Evolutionary conservation across 75 land plant species (phyloP).

Genomic region (Pinus albicaulis): DNA sequence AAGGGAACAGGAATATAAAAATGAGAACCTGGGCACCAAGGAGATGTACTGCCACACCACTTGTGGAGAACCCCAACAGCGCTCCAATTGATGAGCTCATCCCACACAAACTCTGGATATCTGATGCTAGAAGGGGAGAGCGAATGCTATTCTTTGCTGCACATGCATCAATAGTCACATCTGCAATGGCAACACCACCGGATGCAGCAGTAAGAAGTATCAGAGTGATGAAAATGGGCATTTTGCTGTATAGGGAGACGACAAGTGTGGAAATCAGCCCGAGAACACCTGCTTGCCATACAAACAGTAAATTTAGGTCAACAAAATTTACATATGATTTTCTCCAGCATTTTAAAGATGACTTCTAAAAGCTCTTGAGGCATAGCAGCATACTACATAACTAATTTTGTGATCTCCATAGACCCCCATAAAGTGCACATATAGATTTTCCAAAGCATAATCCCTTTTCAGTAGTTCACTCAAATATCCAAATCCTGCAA

Average conservation of each 20-base stretch:
- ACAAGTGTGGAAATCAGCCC: slow-evolving; percentile 6
- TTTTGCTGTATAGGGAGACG: slow-evolving; percentile 5
- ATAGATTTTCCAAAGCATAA: no score
- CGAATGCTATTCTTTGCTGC: slow-evolving; percentile 58
- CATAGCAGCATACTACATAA: no score
- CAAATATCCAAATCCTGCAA: no score
- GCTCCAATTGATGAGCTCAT: slow-evolving; percentile 38
- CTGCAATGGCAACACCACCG: slow-evolving; percentile 38
- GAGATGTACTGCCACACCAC: slow-evolving; percentile 43
- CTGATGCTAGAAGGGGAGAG: slow-evolving; percentile 39
- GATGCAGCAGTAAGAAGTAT: slow-evolving; percentile 11
- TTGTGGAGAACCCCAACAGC: slow-evolving; percentile 43
- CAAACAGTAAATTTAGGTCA: slow-evolving; percentile 28
- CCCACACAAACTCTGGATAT: slow-evolving; percentile 55
- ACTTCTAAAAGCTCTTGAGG: no score
- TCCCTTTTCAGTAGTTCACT: no score
- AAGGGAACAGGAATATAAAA: not conserved
- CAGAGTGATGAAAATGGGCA: slow-evolving; percentile 18
- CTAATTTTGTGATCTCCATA: no score
- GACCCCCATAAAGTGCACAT: no score
- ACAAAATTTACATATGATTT: not conserved
- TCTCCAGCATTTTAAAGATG: not conserved
- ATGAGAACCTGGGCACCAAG: slow-evolving; percentile 57
- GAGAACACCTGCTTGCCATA: slow-evolving; percentile 14
- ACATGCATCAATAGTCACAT: slow-evolving; percentile 67